Evolutionary conservation across 2,329 filamentous ascomycete genomes (phyloP).

Genomic region (Fusarium nisikadoi): DNA sequence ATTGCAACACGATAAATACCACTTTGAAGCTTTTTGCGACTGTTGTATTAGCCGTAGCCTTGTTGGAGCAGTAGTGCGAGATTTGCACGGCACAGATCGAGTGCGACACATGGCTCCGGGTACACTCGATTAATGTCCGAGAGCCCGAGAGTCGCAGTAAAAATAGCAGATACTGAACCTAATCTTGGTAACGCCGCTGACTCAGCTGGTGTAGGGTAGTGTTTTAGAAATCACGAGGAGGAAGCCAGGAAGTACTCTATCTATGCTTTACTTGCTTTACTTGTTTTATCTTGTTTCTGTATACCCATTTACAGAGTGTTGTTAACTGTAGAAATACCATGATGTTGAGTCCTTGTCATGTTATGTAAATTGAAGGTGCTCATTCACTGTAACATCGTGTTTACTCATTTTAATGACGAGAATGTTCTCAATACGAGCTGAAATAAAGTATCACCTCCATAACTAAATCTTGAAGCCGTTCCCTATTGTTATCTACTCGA

Average conservation of each 20-base stretch:
- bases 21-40: not conserved
- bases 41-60: not conserved
- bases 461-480: fast-evolving
- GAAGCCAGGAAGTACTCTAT: too few species aligned
- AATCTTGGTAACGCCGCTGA: not conserved
- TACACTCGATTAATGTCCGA: not conserved
- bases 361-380: too few species aligned
- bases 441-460: fast-evolving
- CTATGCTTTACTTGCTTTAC: too few species aligned
- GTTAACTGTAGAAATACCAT: too few species aligned
- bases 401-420: fast-evolving
- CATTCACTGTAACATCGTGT: too few species aligned
- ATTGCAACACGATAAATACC: not conserved
- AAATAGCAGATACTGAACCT: not conserved
- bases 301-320: too few species aligned
- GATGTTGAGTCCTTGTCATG: too few species aligned
- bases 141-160: not conserved
- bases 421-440: fast-evolving
- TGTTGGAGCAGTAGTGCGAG: not conserved
- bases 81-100: not conserved
- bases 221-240: fast-evolving
- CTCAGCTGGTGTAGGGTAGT: not conserved
- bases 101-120: not conserved
- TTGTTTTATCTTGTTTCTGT: too few species aligned
- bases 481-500: fast-evolving